A percentile compares a stretch with the other conserved stretches of the same genome.
Evolutionary conservation across 78 protist species (phyloP).

Genomic region (Creolimax fragrantissima): DNA sequence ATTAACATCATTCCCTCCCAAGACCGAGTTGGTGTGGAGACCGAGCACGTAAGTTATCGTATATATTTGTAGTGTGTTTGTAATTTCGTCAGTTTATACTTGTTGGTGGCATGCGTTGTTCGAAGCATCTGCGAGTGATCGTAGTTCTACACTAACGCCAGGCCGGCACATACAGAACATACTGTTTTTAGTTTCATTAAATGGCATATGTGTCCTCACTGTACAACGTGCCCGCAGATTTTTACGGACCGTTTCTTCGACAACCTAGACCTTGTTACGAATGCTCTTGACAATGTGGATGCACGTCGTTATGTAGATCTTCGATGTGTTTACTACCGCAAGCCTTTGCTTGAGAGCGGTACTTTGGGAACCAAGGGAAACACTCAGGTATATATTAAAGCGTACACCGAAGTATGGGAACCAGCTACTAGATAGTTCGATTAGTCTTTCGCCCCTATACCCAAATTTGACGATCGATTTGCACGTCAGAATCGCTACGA

Average conservation of each 20-base stretch:
- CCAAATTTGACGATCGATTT: too few species aligned
- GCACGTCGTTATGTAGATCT: slow-evolving; percentile 90
- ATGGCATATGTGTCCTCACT: too few species aligned
- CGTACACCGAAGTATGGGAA: too few species aligned
- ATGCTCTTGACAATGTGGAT: slow-evolving; percentile 90
- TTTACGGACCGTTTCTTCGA: slow-evolving; percentile 83
- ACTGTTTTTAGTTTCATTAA: too few species aligned
- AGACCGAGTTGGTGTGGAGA: slow-evolving; percentile 75
- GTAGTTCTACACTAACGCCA: too few species aligned
- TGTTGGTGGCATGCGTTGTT: too few species aligned
- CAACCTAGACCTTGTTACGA: slow-evolving; percentile 67
- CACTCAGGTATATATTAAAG: slow-evolving; percentile 53
- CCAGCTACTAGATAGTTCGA: too few species aligned
- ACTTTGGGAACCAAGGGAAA: slow-evolving; percentile 94
- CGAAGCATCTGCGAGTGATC: too few species aligned
- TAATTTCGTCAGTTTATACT: too few species aligned
- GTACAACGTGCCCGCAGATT: slow-evolving; percentile 13
- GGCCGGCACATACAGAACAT: too few species aligned
- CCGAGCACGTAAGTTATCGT: slow-evolving; percentile 60
- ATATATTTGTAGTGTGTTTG: not conserved
- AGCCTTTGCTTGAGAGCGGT: slow-evolving; percentile 93
- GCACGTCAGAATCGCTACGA: too few species aligned
- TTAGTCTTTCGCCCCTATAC: too few species aligned
- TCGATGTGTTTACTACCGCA: slow-evolving; percentile 73
- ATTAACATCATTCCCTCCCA: slow-evolving; percentile 53